These are phyloP conservation scores for Camelina hispida DNA, from an alignment of 345 rosid genomes.

Conservation along the genomic window DNA sequence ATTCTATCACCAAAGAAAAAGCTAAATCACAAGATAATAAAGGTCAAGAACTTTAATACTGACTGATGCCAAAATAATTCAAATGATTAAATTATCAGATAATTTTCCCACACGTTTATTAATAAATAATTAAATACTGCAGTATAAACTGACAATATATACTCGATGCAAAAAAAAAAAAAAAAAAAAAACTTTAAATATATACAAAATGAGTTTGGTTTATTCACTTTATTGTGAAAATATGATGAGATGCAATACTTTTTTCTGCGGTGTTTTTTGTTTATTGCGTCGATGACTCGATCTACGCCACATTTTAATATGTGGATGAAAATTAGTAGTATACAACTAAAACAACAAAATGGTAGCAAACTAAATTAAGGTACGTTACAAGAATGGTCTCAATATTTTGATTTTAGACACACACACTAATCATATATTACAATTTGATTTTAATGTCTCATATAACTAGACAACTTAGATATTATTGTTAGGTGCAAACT, in stretches of 20 bases:
- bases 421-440: background rate
- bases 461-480: conserved; percentile 11
- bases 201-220: background rate
- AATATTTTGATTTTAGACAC: background rate
- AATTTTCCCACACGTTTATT: background rate
- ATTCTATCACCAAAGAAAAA: conserved; percentile 12
- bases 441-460: background rate
- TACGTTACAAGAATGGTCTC: background rate
- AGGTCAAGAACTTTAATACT: background rate
- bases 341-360: background rate
- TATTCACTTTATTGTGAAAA: background rate
- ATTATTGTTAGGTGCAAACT: background rate
- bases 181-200: background rate
- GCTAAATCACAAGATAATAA: background rate
- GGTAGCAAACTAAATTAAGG: background rate
- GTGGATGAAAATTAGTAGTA: background rate
- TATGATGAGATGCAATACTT: background rate
- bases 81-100: no score
- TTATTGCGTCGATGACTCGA: background rate
- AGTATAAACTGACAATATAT: background rate
- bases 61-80: background rate
- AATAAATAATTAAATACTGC: background rate
- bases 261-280: background rate
- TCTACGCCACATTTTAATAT: background rate
- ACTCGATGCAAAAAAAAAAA: no score